phyloP scores from a whole-genome alignment of 441 rosid genomes.

The Hura crepitans region DNA sequence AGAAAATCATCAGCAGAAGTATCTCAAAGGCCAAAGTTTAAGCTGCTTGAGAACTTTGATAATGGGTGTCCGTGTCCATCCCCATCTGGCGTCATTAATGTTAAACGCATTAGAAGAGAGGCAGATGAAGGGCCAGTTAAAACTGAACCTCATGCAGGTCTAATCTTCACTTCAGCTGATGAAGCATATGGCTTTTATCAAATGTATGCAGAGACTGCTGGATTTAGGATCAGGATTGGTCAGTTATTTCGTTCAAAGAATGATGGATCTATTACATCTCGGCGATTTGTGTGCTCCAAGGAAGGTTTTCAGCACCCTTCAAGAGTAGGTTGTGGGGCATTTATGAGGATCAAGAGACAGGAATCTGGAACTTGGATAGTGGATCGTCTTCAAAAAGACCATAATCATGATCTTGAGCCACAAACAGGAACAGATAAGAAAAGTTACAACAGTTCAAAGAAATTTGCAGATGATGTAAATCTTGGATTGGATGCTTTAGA shows the following conservation, averaged over 20 bases:
- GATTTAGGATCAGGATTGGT: slow-evolving; percentile 75
- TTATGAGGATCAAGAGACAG: slow-evolving; percentile 83
- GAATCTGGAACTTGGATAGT: slow-evolving; percentile 76
- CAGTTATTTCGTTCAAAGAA: slow-evolving; percentile 81
- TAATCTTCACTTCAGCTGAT: slow-evolving; percentile 60
- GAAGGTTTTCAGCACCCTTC: slow-evolving; percentile 96
- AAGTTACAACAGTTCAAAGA: slow-evolving; percentile 42
- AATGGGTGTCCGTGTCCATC: slow-evolving; percentile 44
- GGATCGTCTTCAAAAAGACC: slow-evolving; percentile 69
- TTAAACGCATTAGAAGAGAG: slow-evolving; percentile 49
- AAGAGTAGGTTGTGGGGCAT: slow-evolving; percentile 85
- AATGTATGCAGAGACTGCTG: slow-evolving; percentile 54
- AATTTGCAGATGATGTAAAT: slow-evolving; percentile 49
- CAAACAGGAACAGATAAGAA: slow-evolving; percentile 33
- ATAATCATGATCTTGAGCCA: slow-evolving; percentile 61
- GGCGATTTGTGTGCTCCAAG: slow-evolving; percentile 88
- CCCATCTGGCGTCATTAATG: slow-evolving; percentile 49
- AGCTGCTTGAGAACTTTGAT: slow-evolving; percentile 38
- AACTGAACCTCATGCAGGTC: slow-evolving; percentile 54
- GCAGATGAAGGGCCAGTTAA: slow-evolving; percentile 39
- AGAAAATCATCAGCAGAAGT: slow-evolving; percentile 37
- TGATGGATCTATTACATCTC: slow-evolving; percentile 74
- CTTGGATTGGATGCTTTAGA: slow-evolving; percentile 47
- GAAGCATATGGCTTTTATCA: slow-evolving; percentile 72
- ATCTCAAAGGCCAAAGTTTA: slow-evolving; percentile 45